These are phyloP conservation scores for Dendrostoma leiphaemia DNA, from an alignment of 2,329 filamentous ascomycete genomes.

Conservation along the genomic window DNA sequence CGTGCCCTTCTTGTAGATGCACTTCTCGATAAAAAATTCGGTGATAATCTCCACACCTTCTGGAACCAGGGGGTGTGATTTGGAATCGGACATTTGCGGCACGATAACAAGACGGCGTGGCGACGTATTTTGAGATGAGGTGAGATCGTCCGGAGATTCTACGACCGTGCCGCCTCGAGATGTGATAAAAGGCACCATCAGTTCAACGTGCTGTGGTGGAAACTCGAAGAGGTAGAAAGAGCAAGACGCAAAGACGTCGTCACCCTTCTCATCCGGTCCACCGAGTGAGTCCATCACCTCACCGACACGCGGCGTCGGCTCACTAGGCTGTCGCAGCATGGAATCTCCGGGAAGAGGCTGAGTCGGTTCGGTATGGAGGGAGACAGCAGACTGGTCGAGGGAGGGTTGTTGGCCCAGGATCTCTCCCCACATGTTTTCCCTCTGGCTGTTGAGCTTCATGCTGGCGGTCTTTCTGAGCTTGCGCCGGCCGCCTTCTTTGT, in stretches of 20 bases:
- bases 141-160: slow-evolving; percentile 40
- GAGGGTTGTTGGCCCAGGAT: slow-evolving; percentile 60
- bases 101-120: slow-evolving; percentile 50
- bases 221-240: slow-evolving; percentile 63
- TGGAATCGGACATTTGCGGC: slow-evolving; percentile 48
- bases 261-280: slow-evolving; percentile 25
- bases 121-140: slow-evolving; percentile 28
- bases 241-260: slow-evolving; percentile 52
- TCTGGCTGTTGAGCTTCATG: slow-evolving; percentile 76
- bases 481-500: slow-evolving; percentile 59
- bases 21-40: slow-evolving; percentile 91
- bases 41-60: slow-evolving; percentile 61
- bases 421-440: slow-evolving; percentile 84
- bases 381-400: slow-evolving; percentile 25
- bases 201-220: slow-evolving; percentile 45
- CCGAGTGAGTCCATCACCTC: slow-evolving; percentile 21
- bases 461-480: slow-evolving; percentile 89
- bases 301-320: not conserved
- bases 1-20: slow-evolving; percentile 72
- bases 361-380: slow-evolving; percentile 10
- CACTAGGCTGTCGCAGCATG: not conserved
- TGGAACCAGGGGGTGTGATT: slow-evolving; percentile 39
- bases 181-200: slow-evolving; percentile 45
- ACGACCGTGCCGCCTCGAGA: slow-evolving; percentile 47
- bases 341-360: slow-evolving; percentile 13